Evolutionary conservation across 495 filamentous ascomycete genomes (phyloP).

Genomic region (Aspergillus coremiiformis): DNA sequence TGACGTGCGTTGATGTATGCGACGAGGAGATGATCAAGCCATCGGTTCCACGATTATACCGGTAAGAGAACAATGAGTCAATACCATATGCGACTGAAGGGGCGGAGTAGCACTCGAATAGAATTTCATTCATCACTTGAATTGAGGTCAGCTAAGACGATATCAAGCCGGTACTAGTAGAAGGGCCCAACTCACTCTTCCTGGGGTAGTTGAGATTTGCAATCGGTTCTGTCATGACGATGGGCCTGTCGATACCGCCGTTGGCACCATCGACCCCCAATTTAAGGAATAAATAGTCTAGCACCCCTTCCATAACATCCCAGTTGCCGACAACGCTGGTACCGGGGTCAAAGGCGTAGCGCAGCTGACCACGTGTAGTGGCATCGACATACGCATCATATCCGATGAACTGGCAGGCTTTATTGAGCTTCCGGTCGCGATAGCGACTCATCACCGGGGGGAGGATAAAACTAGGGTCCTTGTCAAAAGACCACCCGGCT

Average conservation of each 20-base stretch:
- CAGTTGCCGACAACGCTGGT: constrained; percentile 91
- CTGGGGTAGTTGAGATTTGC: constrained; percentile 81
- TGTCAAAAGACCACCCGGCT: constrained; percentile 92
- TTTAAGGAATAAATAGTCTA: constrained; percentile 91
- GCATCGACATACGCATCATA: constrained; percentile 90
- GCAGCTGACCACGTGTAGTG: constrained; percentile 81
- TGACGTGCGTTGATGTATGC: constrained; percentile 90
- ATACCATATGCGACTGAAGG: constrained; percentile 88
- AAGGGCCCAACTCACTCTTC: constrained; percentile 54
- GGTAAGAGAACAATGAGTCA: constrained; percentile 91
- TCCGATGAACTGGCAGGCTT: constrained; percentile 84
- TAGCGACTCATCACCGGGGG: constrained; percentile 91
- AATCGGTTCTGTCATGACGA: constrained; percentile 94
- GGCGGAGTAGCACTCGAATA: constrained; percentile 90
- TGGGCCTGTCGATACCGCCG: constrained; percentile 70
- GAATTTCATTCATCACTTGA: constrained; percentile 88
- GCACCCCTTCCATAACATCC: constrained; percentile 88
- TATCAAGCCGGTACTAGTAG: background rate
- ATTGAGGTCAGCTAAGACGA: constrained; percentile 12
- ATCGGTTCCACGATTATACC: constrained; percentile 79
- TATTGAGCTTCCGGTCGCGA: constrained; percentile 82
- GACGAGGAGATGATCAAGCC: constrained; percentile 88
- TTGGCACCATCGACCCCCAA: constrained; percentile 70
- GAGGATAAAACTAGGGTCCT: constrained; percentile 64
- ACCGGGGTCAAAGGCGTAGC: constrained; percentile 84